Evolutionary conservation across 1,284 basidiomycete genomes (phyloP), one percentile per base, ranked within the genome.

Genomic region (Pulveroboletus ridleyi): DNA sequence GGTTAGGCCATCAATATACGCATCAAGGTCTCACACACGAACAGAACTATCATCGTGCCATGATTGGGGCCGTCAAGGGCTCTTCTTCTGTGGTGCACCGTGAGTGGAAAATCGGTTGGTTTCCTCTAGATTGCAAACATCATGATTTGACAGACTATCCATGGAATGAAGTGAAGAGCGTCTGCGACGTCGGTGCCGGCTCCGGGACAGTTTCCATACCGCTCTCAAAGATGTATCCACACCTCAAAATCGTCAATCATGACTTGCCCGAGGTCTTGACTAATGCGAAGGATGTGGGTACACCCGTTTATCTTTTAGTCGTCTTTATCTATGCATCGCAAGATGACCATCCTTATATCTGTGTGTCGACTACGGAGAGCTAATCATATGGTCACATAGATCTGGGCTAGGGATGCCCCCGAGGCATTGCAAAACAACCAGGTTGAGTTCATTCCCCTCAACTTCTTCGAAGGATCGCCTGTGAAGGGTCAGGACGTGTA

Each of bases 321-420:
- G 25, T 35, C 25, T 20, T 39, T 23, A 33, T 47, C 54, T 29
- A 33, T 13, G 20, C n/a, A 42, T 62, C 47, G n/a, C 41, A 25
- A 39, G 42, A 56, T 35, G 47, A 15, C n/a, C 29, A 25, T 39
- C 10, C 49, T 7, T n/a, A 15, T 8, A 14, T 42, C 14, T 15
- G 13, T 39, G n/a, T 10, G 35, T 39, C 10, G 35, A 39, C 35
- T 11, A 39, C 35, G 25, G 18, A 42, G 35, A 35, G 14, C 52
- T 70, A 8, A 71, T 20, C 23, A 29, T 54, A 22, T 41, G 20
- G 5, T 22, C 57, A 42, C 61, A 39, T 62, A 81, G 78, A 59
- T 74, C 11, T 84, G 80, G 81, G 65, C 67, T 4, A 71, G 66
- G 53, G 72, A 79, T 14, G 75, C 69, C 3, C 79, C 80, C 0